Evolutionary conservation across 2,329 filamentous ascomycete genomes (phyloP), one percentile per base, ranked within the genome.

Genomic region (Epicoccum nigrum): DNA sequence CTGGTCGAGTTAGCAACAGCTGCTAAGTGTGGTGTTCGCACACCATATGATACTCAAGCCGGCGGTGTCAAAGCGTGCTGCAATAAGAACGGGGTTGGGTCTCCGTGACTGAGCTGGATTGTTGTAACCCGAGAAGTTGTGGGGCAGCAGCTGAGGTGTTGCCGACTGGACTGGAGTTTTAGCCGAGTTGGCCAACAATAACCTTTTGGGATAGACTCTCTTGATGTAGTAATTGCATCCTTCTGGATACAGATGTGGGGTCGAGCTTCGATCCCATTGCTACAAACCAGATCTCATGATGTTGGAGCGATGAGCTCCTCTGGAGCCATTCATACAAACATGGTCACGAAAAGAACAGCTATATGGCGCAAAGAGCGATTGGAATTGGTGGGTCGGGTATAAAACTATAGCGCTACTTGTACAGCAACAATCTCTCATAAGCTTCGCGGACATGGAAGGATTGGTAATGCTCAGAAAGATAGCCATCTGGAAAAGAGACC

Each of bases 401-500:
- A 54, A 25, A 54, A 37, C 42, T 47, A 41, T 35, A 23, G 19
- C 33, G 35, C 6, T 12, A 32, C 27, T 39, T 27, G 28, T 15
- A 39, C 30, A 35, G 37, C 32, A 30, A 8, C 19, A 30, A 19
- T 3, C 17, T 15, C 6, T 19, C 9, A 21, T 25, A 20, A 11
- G 15, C 17, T 13, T n/a, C 13, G 21, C 23, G 4, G 12, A 31
- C n/a, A 17, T 21, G 15, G 20, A 25, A 4, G n/a, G 11, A 13
- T 25, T 19, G 12, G 2, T 42, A 7, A 41, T 31, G 19, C 31
- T 42, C 44, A 9, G n/a, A 45, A 25, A 23, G 35, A 54, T 15
- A 44, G 17, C 51, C 51, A 49, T 27, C 20, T 40, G 12, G 37
- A 48, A 30, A 54, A 54, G 15, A 54, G 39, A 17, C 51, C 42